A percentile compares a stretch with the other conserved stretches of the same genome.
Conservation (phyloP, 768 basidiomycete species). For the Mycena kentingensis region DNA sequence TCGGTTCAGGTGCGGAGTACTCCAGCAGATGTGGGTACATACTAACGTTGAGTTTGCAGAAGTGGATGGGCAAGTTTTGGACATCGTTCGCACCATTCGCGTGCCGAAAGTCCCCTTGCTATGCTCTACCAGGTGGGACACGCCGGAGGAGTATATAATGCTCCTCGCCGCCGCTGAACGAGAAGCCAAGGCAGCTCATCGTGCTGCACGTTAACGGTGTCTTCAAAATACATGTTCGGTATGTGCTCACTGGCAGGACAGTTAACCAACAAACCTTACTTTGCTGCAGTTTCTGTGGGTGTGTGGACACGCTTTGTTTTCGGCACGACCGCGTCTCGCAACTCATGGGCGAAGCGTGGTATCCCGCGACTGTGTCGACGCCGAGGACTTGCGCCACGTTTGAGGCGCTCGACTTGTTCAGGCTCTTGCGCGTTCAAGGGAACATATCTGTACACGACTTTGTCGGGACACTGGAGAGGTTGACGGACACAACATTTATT, state of each 20-base stretch:
- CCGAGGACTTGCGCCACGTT: neutral
- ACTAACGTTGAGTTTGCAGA: too few species aligned
- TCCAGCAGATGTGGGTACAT: too few species aligned
- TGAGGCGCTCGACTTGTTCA: neutral
- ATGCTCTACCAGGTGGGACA: conserved; percentile 8
- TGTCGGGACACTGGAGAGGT: neutral
- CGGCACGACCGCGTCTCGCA: neutral
- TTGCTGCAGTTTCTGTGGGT: too few species aligned
- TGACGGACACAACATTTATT: neutral
- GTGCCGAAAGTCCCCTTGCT: too few species aligned
- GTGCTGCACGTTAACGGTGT: neutral
- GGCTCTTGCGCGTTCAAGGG: neutral
- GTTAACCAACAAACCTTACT: too few species aligned
- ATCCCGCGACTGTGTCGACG: neutral
- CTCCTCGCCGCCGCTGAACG: neutral
- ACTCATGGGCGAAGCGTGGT: neutral
- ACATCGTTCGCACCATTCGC: too few species aligned
- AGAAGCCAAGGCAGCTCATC: neutral
- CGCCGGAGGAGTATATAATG: conserved; percentile 1
- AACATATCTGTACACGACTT: neutral
- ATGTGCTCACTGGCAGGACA: too few species aligned
- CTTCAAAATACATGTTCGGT: neutral
- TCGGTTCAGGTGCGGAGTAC: too few species aligned
- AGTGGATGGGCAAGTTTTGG: too few species aligned
- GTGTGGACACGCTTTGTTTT: neutral